phyloP scores from a whole-genome alignment of 495 filamentous ascomycete species.

The Cladorrhinum samala region DNA sequence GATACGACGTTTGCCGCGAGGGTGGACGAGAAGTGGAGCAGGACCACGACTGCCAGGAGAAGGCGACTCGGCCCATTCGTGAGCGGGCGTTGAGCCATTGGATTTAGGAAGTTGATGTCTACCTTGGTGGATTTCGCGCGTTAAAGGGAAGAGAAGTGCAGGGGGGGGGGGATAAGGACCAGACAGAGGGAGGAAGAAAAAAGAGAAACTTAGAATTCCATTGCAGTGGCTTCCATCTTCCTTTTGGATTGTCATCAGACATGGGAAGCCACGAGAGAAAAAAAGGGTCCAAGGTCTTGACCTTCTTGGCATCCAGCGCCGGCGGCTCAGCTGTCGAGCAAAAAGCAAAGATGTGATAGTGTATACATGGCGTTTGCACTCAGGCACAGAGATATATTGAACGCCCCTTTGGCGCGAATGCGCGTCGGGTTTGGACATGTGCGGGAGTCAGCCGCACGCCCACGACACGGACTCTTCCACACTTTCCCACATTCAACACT shows the following conservation, averaged over 20 bases:
- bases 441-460: background rate
- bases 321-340: background rate
- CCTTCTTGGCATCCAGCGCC: background rate
- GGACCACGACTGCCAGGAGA: background rate
- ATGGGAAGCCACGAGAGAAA: too few relatives aligned
- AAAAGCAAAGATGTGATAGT: background rate
- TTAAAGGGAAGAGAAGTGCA: too few relatives aligned
- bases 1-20: conserved; percentile 1
- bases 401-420: background rate
- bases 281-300: background rate
- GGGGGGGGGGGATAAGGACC: too few relatives aligned
- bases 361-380: too few relatives aligned
- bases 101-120: too few relatives aligned
- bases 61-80: background rate
- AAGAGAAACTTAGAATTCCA: background rate
- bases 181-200: background rate
- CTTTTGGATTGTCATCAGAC: too few relatives aligned
- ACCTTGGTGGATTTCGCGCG: too few relatives aligned
- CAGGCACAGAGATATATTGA: background rate
- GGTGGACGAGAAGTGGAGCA: background rate
- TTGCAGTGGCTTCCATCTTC: background rate
- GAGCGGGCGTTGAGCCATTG: too few relatives aligned
- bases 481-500: background rate
- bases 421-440: background rate
- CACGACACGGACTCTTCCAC: too few relatives aligned